phyloP scores from a whole-genome alignment of 495 filamentous ascomycete genomes.

The Penicillium silybi region DNA sequence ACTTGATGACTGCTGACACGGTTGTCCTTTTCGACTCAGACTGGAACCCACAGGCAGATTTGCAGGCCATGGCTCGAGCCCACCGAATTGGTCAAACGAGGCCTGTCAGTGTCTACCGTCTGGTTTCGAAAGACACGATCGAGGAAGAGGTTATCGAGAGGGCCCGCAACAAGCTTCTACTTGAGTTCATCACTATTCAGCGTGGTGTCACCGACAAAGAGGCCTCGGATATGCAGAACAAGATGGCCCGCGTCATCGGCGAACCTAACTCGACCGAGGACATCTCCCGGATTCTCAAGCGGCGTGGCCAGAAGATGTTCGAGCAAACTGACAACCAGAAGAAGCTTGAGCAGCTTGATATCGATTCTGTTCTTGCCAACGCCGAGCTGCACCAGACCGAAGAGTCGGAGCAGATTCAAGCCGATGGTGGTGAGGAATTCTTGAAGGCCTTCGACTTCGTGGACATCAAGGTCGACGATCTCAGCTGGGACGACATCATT shows the following conservation, averaged over 20 bases:
- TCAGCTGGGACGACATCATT: constrained; percentile 97
- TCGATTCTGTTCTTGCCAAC: constrained; percentile 92
- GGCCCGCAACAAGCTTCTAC: constrained; percentile 93
- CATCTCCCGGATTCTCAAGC: constrained; percentile 89
- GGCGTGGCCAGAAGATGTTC: constrained; percentile 94
- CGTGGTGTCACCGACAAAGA: constrained; percentile 91
- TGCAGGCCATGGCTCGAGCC: constrained; percentile 97
- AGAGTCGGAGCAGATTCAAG: constrained; percentile 82
- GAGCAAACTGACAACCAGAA: constrained; percentile 93
- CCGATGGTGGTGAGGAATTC: constrained; percentile 90
- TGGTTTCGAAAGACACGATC: constrained; percentile 96
- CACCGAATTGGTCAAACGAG: constrained; percentile 96
- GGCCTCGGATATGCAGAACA: constrained; percentile 65
- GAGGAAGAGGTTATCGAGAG: constrained; percentile 96
- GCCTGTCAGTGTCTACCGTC: constrained; percentile 89
- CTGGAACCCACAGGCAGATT: constrained; percentile 98
- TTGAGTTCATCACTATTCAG: constrained; percentile 98
- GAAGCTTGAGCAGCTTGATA: constrained; percentile 96
- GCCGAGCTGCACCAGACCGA: constrained; percentile 95
- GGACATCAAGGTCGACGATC: constrained; percentile 88
- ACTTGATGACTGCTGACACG: constrained; percentile 97
- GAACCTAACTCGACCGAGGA: constrained; percentile 86
- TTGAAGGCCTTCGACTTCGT: constrained; percentile 83
- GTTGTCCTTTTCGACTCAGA: constrained; percentile 98
- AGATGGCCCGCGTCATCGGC: constrained; percentile 55